Base-by-base conservation (phyloP, 2,329 filamentous ascomycete genomes). In the Teratosphaeria gauchensis region DNA sequence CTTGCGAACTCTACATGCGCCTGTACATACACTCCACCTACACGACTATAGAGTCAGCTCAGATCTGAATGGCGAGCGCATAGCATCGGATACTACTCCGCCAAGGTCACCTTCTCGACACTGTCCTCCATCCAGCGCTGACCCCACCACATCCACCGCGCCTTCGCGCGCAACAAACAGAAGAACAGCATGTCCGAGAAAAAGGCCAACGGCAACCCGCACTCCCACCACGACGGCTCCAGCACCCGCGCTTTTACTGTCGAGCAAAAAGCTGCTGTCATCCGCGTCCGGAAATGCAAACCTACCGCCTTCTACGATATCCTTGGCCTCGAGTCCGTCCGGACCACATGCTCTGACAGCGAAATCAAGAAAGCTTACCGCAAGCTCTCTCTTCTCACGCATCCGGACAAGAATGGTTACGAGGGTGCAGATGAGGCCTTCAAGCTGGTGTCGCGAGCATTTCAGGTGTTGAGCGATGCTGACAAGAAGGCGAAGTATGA, bases 301-400 rank as follows among this genome's bases (percentile, higher is more conserved):
- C 78, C 88, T 24, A 96, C 91, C 3, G 90, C 90, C 19, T 99
- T 95, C 75, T 99, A 99, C 78, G 94, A 97, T 73, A 97, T 99
- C 66, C 78, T 99, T 33, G 86, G 85, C 24, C 76, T 96, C 54
- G 82, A 87, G 66, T 79, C 80, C 63, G 78, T 86, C 46, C 81
- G 82, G 66, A 77, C 80, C 59, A 83, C 85, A 21, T 87, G 84
- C 68, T 84, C 84, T 54, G 92, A 97, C 66, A 75, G 80, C 62
- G 92, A 97, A 69, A 91, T 99, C 72, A 99, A 97, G 75, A 97
- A 97, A 79, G 92, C 94, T 6, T 99, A 99, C 77, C 84, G 92
- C 70, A 97, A 96, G 77, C 82, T 95, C 72, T 94, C 89, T 72
- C 78, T 99, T 69, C 81, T 97, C 70, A 99, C 94, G 60, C 94